phyloP scores from a whole-genome alignment of 176 grass and related monocot species.

The Canna indica region DNA sequence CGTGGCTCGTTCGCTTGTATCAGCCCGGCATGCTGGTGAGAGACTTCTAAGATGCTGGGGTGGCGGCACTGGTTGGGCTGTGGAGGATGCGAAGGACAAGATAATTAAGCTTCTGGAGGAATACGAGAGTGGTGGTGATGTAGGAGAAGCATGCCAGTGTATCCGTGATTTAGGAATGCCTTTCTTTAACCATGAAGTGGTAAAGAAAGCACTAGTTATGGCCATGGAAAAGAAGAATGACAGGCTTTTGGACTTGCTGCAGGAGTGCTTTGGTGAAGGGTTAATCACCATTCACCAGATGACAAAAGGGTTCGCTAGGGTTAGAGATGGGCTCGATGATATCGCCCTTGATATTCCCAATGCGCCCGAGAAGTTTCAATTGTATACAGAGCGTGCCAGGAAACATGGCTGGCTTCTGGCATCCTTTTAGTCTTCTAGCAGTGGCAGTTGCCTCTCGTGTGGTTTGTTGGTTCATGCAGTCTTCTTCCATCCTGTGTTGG shows the following conservation, averaged over 20 bases:
- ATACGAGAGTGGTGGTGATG: slow-evolving; percentile 14
- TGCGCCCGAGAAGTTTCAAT: slow-evolving; percentile 2
- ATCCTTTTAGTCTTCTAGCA: background rate
- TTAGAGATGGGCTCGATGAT: slow-evolving; percentile 13
- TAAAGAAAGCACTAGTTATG: slow-evolving; percentile 20
- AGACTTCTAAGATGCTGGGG: slow-evolving; percentile 24
- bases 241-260: slow-evolving; percentile 12
- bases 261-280: slow-evolving; percentile 15
- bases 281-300: slow-evolving; percentile 18
- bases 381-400: background rate
- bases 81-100: slow-evolving; percentile 22
- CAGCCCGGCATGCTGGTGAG: slow-evolving; percentile 14
- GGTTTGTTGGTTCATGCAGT: no score
- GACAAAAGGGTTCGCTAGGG: slow-evolving; percentile 18
- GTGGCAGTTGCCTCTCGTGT: background rate
- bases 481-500: background rate
- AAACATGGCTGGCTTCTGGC: slow-evolving; percentile 7
- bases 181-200: slow-evolving; percentile 26
- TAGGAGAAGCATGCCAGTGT: slow-evolving; percentile 18
- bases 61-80: slow-evolving; percentile 15
- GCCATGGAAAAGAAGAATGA: slow-evolving; percentile 21
- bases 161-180: slow-evolving; percentile 18
- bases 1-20: slow-evolving; percentile 19
- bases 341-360: slow-evolving; percentile 16
- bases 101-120: slow-evolving; percentile 18